Evolutionary conservation across 176 grass and related monocot species (phyloP), one percentile per base, ranked within the genome.

Genomic region (Oryza brachyantha): DNA sequence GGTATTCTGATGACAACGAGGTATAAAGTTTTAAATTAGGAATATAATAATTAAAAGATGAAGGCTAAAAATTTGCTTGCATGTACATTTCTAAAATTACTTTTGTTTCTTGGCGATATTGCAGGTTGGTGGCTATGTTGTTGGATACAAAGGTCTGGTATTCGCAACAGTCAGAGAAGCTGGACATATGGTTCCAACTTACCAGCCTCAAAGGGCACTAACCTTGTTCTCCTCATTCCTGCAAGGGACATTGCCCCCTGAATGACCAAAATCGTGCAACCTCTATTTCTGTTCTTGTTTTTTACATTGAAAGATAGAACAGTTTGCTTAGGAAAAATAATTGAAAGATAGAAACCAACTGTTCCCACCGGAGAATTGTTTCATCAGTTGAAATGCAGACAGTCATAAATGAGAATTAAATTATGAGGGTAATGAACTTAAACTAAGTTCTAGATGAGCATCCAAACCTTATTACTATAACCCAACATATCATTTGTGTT

Each of bases 111-210:
- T 75, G 59, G 58, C 16, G 72, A 77, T 12, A 71, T 82, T 42
- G 48, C 74, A 86, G 86, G 75, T 94, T 74, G 88, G 83, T 81
- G 80, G 86, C 35, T 86, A 88, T 79, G 83, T 88, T 52, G 76
- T 78, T 1, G 61, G 73, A 28, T 88, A 91, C 57, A 48, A 81
- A 57, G 55, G 76, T 42, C 68, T 89, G 21, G 72, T 74, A 40
- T 79, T 94, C 38, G 79, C 81, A 37, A 91, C 88, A 50, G 79
- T 88, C 38, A 91, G 86, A 66, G 86, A 83, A 78, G 59, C 88
- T 45, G 79, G 75, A 21, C 92, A 94, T 69, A 88, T 70, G 79
- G 85, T 91, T 65, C 83, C 85, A 50, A 85, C 38, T 6, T 78
- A 88, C 68, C 82, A 88, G 61, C 79, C 88, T 34, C 74, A 83